phyloP scores from a whole-genome alignment of 495 filamentous ascomycete genomes.

The Penicillium taxi region DNA sequence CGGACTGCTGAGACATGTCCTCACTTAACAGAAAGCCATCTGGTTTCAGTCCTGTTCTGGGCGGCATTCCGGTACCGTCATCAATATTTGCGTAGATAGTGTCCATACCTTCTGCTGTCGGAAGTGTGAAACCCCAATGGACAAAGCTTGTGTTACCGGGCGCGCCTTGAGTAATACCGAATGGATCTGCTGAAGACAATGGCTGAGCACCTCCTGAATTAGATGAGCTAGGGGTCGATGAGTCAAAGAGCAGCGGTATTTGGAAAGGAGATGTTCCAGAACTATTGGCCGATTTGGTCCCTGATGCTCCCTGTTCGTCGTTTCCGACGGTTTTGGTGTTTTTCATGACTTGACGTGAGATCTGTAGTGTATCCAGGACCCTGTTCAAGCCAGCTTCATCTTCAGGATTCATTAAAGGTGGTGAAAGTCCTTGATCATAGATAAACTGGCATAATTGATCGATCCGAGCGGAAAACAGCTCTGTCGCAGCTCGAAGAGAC shows the following conservation, averaged over 20 bases:
- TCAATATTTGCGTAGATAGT: constrained; percentile 31
- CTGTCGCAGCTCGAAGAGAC: constrained; percentile 42
- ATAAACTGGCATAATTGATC: constrained; percentile 43
- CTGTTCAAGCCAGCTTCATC: constrained; percentile 39
- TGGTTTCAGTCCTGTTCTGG: constrained; percentile 22
- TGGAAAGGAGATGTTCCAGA: constrained; percentile 11
- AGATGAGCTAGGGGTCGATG: constrained; percentile 5
- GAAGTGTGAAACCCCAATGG: constrained; percentile 35
- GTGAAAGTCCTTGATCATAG: constrained; percentile 33
- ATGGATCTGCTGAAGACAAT: constrained; percentile 11
- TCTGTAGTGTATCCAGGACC: constrained; percentile 39
- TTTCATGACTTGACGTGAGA: constrained; percentile 25
- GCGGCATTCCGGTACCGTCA: constrained; percentile 8
- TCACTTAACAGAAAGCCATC: constrained; percentile 26
- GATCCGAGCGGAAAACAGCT: constrained; percentile 39
- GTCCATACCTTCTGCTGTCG: constrained; percentile 37
- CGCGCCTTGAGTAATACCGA: constrained; percentile 17
- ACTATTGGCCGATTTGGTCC: not conserved
- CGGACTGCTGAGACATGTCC: constrained; percentile 31
- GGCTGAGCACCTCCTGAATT: constrained; percentile 11
- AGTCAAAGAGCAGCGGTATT: constrained; percentile 4
- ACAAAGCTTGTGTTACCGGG: constrained; percentile 22
- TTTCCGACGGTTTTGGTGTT: not conserved
- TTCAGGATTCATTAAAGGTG: constrained; percentile 36
- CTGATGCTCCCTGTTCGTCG: not conserved